These are phyloP conservation scores for Choiromyces venosus DNA, from an alignment of 495 filamentous ascomycete genomes.

Conservation along the genomic window DNA sequence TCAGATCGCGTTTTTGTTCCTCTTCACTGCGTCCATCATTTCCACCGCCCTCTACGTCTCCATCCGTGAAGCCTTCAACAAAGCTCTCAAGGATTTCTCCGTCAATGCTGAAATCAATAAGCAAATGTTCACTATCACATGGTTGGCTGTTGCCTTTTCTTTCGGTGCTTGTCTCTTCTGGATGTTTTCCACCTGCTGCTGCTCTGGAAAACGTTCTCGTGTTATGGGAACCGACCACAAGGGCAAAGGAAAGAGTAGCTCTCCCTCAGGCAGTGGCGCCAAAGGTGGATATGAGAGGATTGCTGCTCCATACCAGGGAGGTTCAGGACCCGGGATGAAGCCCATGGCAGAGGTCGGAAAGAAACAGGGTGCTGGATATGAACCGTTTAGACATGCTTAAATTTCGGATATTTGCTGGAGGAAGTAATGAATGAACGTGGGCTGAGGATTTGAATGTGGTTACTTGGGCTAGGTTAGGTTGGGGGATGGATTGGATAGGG, in stretches of 20 bases:
- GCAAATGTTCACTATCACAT: slow-evolving; percentile 62
- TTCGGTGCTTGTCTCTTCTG: slow-evolving; percentile 74
- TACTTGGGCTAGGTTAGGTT: neutral
- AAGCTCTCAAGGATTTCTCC: slow-evolving; percentile 59
- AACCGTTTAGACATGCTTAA: slow-evolving; percentile 35
- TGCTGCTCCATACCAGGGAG: slow-evolving; percentile 33
- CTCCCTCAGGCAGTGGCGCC: slow-evolving; percentile 10
- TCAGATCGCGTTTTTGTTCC: slow-evolving; percentile 55
- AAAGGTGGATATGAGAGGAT: slow-evolving; percentile 33
- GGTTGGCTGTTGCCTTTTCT: slow-evolving; percentile 74
- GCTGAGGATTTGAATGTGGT: neutral
- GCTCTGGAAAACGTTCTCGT: slow-evolving; percentile 44
- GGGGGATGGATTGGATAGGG: neutral
- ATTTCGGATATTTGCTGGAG: neutral
- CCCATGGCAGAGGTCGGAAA: slow-evolving; percentile 28
- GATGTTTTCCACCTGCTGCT: slow-evolving; percentile 88
- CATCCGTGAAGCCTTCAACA: slow-evolving; percentile 56
- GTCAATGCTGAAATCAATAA: slow-evolving; percentile 59
- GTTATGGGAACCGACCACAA: slow-evolving; percentile 35
- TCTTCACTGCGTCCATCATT: slow-evolving; percentile 55
- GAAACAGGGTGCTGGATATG: slow-evolving; percentile 22
- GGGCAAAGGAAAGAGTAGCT: slow-evolving; percentile 5
- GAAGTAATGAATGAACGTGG: neutral
- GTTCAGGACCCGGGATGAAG: slow-evolving; percentile 14
- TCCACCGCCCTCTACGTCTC: slow-evolving; percentile 59